Evolutionary conservation across 495 filamentous ascomycete genomes (phyloP), one percentile per base, ranked within the genome.

Genomic region (Trypethelium eluteriae): DNA sequence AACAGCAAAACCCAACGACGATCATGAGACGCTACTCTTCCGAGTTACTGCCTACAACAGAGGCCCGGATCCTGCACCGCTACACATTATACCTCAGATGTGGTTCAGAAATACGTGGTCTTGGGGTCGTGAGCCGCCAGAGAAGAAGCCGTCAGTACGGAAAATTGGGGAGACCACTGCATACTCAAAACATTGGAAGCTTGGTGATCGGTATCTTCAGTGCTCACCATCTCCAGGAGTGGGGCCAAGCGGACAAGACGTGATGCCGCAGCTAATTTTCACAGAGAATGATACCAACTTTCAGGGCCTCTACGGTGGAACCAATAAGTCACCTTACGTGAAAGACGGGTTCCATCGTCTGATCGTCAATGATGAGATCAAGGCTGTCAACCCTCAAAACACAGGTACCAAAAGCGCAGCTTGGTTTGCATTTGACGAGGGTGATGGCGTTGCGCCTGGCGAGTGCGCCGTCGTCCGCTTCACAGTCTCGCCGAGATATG

Each of bases 31-130:
- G 76, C 80, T 98, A 16, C 82, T 96, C 46, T 98, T 97, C 81
- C 91, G 93, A 69, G 88, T 96, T 47, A 97, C 94, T 32, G 93
- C 92, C 39, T 98, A 93, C 86, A 98, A 98, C 75, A 84, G 93
- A 67, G 93, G 93, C 9, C 89, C 93, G 2, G 92, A 96, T 47
- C 86, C 90, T 2, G 93, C 93, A 47, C 91, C 89, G 38, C 78
- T 98, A 68, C 93, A 98, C 76, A 96, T 98, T 69, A 79, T 98
- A 64, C 93, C 93, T 9, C 93, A 97, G 66, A 86, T 96, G 25
- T 96, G 93, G 92, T 98, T 96, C 79, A 84, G 93, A 39, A 98
- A 98, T 74, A 96, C 93, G 10, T 98, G 93, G 93, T 81, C 88
- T 18, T 98, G 93, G 93, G 92, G 90, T 34, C 82, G 87, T 49